Percentiles rank a stretch among this genome's conserved stretches.
These are phyloP conservation scores for Trametes cinnabarina DNA, from an alignment of 768 basidiomycete species.

Conservation along the genomic window DNA sequence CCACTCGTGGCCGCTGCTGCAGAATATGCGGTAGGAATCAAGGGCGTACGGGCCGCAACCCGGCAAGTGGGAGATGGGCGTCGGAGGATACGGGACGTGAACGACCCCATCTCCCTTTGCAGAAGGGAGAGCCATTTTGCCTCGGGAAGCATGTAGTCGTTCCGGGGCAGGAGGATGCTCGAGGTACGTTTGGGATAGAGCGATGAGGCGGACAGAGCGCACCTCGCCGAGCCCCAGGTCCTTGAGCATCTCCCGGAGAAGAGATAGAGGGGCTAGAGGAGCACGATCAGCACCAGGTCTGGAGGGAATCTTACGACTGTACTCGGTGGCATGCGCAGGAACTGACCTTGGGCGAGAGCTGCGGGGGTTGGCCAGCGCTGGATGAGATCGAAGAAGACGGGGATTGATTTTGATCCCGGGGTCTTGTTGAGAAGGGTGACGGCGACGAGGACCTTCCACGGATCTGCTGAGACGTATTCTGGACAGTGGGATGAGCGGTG, in stretches of 20 bases:
- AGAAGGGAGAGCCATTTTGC: neutral
- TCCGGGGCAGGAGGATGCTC: neutral
- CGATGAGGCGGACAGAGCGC: conserved; percentile 54
- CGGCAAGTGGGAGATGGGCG: conserved; percentile 55
- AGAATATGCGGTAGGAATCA: conserved; percentile 77
- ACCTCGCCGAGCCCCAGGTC: conserved; percentile 59
- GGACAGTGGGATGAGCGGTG: neutral
- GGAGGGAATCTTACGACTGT: neutral
- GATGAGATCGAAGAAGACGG: conserved; percentile 60
- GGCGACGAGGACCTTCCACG: conserved; percentile 70
- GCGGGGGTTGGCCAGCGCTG: conserved; percentile 56
- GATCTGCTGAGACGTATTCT: conserved; percentile 54
- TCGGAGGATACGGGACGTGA: conserved; percentile 39
- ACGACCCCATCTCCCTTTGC: neutral
- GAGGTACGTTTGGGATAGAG: conserved; percentile 15
- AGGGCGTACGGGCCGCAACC: conserved; percentile 71
- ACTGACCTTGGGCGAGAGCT: conserved; percentile 53
- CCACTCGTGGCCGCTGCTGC: conserved; percentile 50
- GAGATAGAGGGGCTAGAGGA: neutral
- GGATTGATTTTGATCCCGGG: conserved; percentile 58
- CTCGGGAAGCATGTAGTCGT: neutral
- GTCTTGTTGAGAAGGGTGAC: conserved; percentile 72
- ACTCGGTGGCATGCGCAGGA: too few relatives aligned
- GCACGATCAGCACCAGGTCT: neutral
- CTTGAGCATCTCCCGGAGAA: conserved; percentile 31